Evolutionary conservation across 1,284 basidiomycete genomes (phyloP).

Genomic region (Ustilago trichophora): DNA sequence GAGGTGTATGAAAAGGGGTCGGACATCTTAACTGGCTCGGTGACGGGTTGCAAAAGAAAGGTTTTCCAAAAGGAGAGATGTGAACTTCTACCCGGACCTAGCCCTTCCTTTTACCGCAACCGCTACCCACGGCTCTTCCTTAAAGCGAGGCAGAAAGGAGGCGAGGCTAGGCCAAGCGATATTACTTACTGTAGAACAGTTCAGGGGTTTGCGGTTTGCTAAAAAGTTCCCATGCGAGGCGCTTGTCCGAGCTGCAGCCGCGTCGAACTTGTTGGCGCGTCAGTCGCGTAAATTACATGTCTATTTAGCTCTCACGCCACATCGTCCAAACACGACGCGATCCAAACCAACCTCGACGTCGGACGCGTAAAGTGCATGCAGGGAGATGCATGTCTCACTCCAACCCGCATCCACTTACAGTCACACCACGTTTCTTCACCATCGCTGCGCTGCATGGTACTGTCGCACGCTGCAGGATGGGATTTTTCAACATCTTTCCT

Average conservation of each 20-base stretch:
- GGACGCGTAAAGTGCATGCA: slow-evolving; percentile 28
- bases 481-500: slow-evolving; percentile 16
- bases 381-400: slow-evolving; percentile 25
- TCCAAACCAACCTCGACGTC: not conserved
- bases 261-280: not conserved
- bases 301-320: not conserved
- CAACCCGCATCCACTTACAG: slow-evolving; percentile 21
- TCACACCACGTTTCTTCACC: slow-evolving; percentile 3
- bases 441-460: not conserved
- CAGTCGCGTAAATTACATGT: too few relatives aligned
- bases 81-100: too few relatives aligned
- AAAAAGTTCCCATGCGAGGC: slow-evolving; percentile 33
- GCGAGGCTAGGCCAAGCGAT: too few relatives aligned
- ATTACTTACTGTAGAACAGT: too few relatives aligned
- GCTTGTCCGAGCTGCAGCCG: slow-evolving; percentile 24
- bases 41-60: too few relatives aligned
- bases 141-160: too few relatives aligned
- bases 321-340: slow-evolving; percentile 3
- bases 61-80: too few relatives aligned
- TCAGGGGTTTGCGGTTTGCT: too few relatives aligned
- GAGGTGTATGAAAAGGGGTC: too few relatives aligned
- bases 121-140: too few relatives aligned
- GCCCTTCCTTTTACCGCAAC: too few relatives aligned
- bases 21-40: too few relatives aligned
- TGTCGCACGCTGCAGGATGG: slow-evolving; percentile 14